These are phyloP conservation scores for Holtermanniella nyarrowii DNA, from an alignment of 768 basidiomycete species.

Conservation along the genomic window DNA sequence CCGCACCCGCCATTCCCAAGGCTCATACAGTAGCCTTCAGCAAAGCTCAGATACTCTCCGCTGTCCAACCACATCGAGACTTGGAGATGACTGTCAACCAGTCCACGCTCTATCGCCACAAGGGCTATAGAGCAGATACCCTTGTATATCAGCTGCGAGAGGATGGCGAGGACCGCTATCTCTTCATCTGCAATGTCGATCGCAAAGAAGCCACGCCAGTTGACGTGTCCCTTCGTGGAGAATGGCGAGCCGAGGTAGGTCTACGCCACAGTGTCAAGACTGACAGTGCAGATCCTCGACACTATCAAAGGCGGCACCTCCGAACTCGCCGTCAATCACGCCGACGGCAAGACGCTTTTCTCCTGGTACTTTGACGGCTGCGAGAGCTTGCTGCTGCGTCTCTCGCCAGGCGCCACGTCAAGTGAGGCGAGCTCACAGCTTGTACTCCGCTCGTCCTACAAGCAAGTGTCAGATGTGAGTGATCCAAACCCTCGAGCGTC, in stretches of 20 bases:
- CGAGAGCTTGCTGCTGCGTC: conserved; percentile 11
- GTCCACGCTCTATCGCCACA: conserved; percentile 12
- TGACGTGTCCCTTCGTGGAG: conserved; percentile 7
- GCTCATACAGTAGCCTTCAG: conserved; percentile 6
- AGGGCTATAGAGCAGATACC: conserved; percentile 13
- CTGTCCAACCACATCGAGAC: conserved; percentile 13
- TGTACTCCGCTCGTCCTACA: conserved; percentile 10
- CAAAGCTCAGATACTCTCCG: conserved; percentile 11
- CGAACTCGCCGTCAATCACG: conserved; percentile 5
- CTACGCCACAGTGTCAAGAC: too few relatives aligned
- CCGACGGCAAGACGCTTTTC: conserved; percentile 11
- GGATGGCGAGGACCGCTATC: conserved; percentile 15
- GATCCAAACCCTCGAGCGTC: background rate
- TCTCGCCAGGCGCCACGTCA: conserved; percentile 2
- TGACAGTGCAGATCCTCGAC: conserved; percentile 6
- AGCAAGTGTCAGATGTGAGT: conserved; percentile 14
- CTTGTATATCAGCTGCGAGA: conserved; percentile 21
- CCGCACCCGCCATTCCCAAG: background rate
- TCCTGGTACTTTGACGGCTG: conserved; percentile 19
- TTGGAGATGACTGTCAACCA: conserved; percentile 12
- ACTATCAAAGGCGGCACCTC: conserved; percentile 10
- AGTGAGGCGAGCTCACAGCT: conserved; percentile 3
- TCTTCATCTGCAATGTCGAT: conserved; percentile 26
- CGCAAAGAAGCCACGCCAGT: conserved; percentile 14
- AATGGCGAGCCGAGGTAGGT: too few relatives aligned